Conservation (phyloP, 768 basidiomycete species). For the Amanita jacksonii region DNA sequence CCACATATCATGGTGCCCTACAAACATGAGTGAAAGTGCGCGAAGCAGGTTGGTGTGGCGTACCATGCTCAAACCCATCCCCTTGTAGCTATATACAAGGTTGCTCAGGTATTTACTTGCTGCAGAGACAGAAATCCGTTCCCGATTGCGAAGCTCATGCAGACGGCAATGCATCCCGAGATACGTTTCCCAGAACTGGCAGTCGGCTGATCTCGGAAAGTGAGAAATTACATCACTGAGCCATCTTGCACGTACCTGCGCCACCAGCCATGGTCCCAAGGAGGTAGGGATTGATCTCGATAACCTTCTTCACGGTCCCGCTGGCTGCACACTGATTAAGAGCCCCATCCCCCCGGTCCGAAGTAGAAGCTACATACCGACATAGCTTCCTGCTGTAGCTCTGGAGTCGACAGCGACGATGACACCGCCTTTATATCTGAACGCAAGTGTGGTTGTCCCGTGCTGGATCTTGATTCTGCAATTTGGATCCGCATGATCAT, state of each 20-base stretch:
- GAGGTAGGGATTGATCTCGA: constrained; percentile 97
- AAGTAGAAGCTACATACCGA: constrained; percentile 49
- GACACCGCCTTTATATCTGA: constrained; percentile 93
- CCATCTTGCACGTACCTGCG: constrained; percentile 51
- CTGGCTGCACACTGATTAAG: constrained; percentile 47
- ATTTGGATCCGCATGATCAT: constrained; percentile 88
- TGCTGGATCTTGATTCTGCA: constrained; percentile 98
- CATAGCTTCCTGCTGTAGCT: constrained; percentile 94
- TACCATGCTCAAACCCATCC: constrained; percentile 98
- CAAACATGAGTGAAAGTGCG: background rate
- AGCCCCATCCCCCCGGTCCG: constrained; percentile 6
- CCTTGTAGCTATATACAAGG: constrained; percentile 96
- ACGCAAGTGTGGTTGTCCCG: constrained; percentile 96
- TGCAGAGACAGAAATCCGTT: constrained; percentile 98
- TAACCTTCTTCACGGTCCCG: constrained; percentile 98
- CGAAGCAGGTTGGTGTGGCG: constrained; percentile 15
- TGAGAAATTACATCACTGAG: constrained; percentile 3
- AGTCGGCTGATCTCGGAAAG: constrained; percentile 53
- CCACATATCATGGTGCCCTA: constrained; percentile 99
- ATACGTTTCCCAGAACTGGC: constrained; percentile 98
- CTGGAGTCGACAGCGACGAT: constrained; percentile 99
- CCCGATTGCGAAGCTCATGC: constrained; percentile 91
- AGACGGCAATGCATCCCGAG: constrained; percentile 96
- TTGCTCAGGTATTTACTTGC: constrained; percentile 97
- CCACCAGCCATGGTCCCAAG: constrained; percentile 99